A percentile compares a stretch with the other conserved stretches of the same genome.
phyloP scores from a whole-genome alignment of 176 grass and related monocot genomes.

The Tillandsia fasciculata region DNA sequence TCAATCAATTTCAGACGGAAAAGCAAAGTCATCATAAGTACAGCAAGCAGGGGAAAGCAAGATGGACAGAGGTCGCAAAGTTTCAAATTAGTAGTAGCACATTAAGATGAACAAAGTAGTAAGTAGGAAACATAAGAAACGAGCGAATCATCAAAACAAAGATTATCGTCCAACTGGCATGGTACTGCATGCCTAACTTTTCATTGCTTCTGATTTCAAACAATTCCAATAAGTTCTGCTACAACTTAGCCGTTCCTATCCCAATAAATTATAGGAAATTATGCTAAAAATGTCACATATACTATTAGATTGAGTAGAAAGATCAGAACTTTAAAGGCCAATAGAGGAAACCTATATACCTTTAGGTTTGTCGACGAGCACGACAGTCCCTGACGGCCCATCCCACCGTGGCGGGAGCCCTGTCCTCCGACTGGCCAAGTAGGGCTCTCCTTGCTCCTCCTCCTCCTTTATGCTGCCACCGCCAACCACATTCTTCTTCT shows the following conservation, averaged over 20 bases:
- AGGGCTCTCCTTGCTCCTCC: constrained; percentile 16
- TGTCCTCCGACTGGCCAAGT: constrained; percentile 55
- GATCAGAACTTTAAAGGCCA: background rate
- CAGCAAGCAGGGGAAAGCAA: constrained; percentile 2
- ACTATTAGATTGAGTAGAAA: background rate
- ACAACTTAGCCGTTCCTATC: no score
- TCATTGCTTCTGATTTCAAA: no score
- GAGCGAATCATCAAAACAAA: background rate
- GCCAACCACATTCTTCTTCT: background rate
- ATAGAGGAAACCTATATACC: constrained; percentile 18
- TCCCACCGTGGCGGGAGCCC: constrained; percentile 87
- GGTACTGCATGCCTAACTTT: no score
- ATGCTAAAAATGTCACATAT: no score
- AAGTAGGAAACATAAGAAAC: background rate
- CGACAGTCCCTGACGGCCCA: constrained; percentile 60
- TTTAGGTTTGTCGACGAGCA: constrained; percentile 97
- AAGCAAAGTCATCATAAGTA: background rate
- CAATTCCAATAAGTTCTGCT: no score
- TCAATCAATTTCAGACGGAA: background rate
- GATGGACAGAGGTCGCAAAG: background rate
- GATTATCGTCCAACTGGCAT: no score
- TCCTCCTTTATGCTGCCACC: constrained; percentile 1
- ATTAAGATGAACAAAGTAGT: background rate
- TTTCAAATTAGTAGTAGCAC: constrained; percentile 9
- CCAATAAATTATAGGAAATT: no score